phyloP scores from a whole-genome alignment of 1,284 basidiomycete genomes.

The Cystobasidiaceae sp. region DNA sequence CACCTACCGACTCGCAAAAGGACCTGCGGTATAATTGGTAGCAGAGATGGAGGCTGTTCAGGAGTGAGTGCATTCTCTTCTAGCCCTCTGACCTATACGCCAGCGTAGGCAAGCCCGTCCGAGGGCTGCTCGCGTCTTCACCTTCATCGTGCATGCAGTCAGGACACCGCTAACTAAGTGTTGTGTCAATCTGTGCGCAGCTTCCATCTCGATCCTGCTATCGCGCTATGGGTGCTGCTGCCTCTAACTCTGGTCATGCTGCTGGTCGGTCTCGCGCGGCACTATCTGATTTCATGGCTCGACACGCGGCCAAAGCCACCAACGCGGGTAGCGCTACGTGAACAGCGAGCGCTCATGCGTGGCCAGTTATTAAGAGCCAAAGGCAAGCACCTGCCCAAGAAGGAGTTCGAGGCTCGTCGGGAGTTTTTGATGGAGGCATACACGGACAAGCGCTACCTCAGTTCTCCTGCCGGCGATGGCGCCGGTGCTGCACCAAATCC shows the following conservation, averaged over 20 bases:
- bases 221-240: slow-evolving; percentile 61
- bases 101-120: neutral
- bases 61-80: neutral
- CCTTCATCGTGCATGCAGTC: neutral
- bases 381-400: slow-evolving; percentile 64
- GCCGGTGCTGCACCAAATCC: slow-evolving; percentile 51
- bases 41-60: slow-evolving; percentile 9
- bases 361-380: slow-evolving; percentile 73
- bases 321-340: slow-evolving; percentile 70
- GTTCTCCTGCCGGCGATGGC: slow-evolving; percentile 55
- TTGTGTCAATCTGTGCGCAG: neutral
- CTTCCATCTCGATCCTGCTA: slow-evolving; percentile 30
- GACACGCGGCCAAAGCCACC: slow-evolving; percentile 79
- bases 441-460: slow-evolving; percentile 70
- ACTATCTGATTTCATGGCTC: slow-evolving; percentile 84
- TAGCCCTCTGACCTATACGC: neutral
- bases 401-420: slow-evolving; percentile 38
- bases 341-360: slow-evolving; percentile 86
- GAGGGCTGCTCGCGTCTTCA: neutral
- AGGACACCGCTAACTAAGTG: neutral
- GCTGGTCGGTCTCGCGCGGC: slow-evolving; percentile 85
- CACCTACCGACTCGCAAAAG: too few species aligned
- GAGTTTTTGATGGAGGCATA: slow-evolving; percentile 55
- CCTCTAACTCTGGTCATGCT: slow-evolving; percentile 99
- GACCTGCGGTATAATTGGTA: too few species aligned